These are phyloP conservation scores for Wickerhamiella occidentalis DNA, from an alignment of 805 yeast genomes.

Conservation along the genomic window DNA sequence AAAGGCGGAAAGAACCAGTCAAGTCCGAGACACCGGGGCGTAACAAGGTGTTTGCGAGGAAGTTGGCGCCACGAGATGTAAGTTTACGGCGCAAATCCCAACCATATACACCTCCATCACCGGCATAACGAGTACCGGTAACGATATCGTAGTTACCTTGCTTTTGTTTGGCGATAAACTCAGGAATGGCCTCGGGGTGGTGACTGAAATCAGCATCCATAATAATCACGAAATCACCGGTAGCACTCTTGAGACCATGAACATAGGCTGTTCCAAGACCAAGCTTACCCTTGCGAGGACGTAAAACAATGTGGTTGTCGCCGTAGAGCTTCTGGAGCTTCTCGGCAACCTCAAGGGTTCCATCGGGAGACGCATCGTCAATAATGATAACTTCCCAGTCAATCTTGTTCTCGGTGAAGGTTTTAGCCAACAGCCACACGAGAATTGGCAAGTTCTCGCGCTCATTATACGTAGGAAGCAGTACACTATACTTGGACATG, in stretches of 20 bases:
- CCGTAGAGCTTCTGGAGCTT: constrained; percentile 36
- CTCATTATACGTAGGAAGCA: constrained; percentile 70
- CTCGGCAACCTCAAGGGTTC: constrained; percentile 62
- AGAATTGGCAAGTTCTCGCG: constrained; percentile 56
- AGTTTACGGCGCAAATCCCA: constrained; percentile 74
- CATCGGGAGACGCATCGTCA: constrained; percentile 73
- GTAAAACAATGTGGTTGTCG: constrained; percentile 40
- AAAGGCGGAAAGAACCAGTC: constrained; percentile 66
- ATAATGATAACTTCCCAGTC: constrained; percentile 71
- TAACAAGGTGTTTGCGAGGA: constrained; percentile 56
- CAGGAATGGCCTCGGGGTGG: constrained; percentile 62
- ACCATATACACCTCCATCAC: constrained; percentile 72
- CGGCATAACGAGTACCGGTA: constrained; percentile 57
- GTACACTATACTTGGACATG: constrained; percentile 50
- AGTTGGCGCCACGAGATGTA: constrained; percentile 70
- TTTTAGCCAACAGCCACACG: constrained; percentile 54
- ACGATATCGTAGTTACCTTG: constrained; percentile 32
- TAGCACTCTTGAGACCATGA: constrained; percentile 58
- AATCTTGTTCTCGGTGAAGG: constrained; percentile 43
- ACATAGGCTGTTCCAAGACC: constrained; percentile 75
- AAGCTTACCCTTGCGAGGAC: constrained; percentile 64
- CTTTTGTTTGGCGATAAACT: constrained; percentile 53
- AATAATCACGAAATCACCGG: constrained; percentile 63
- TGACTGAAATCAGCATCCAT: constrained; percentile 82
- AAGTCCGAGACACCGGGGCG: constrained; percentile 63